Conservation (phyloP, 495 filamentous ascomycete genomes). For the Aspergillus sclerotiicarbonarius region DNA sequence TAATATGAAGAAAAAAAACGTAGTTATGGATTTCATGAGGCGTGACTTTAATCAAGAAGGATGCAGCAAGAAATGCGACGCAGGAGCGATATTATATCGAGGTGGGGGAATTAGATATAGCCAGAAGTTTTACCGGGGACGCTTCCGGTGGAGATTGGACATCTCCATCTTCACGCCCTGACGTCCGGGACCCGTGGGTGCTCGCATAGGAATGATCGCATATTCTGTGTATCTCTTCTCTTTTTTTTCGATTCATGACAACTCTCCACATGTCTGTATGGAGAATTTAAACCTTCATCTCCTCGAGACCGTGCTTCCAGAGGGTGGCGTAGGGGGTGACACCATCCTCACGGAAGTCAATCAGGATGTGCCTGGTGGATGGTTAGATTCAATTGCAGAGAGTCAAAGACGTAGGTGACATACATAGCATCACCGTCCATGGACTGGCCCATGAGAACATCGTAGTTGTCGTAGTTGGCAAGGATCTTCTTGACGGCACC, state of each 20-base stretch:
- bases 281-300: slow-evolving; percentile 81
- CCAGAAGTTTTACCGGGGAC: neutral
- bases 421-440: slow-evolving; percentile 93
- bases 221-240: slow-evolving; percentile 23
- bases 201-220: slow-evolving; percentile 20
- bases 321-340: slow-evolving; percentile 81
- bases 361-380: slow-evolving; percentile 72
- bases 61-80: slow-evolving; percentile 27
- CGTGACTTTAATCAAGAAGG: slow-evolving; percentile 40
- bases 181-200: neutral
- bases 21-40: slow-evolving; percentile 44
- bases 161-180: slow-evolving; percentile 4
- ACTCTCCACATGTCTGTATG: slow-evolving; percentile 21
- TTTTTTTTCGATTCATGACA: slow-evolving; percentile 33
- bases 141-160: too few species aligned
- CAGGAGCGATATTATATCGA: slow-evolving; percentile 8
- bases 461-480: slow-evolving; percentile 87
- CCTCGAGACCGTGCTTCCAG: slow-evolving; percentile 93
- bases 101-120: slow-evolving; percentile 11
- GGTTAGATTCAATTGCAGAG: slow-evolving; percentile 18
- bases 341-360: slow-evolving; percentile 97
- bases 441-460: slow-evolving; percentile 87
- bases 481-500: slow-evolving; percentile 75
- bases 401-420: slow-evolving; percentile 20
- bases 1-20: slow-evolving; percentile 13